Base-by-base conservation (phyloP, 2,329 filamentous ascomycete species). In the Neonectria punicea region DNA sequence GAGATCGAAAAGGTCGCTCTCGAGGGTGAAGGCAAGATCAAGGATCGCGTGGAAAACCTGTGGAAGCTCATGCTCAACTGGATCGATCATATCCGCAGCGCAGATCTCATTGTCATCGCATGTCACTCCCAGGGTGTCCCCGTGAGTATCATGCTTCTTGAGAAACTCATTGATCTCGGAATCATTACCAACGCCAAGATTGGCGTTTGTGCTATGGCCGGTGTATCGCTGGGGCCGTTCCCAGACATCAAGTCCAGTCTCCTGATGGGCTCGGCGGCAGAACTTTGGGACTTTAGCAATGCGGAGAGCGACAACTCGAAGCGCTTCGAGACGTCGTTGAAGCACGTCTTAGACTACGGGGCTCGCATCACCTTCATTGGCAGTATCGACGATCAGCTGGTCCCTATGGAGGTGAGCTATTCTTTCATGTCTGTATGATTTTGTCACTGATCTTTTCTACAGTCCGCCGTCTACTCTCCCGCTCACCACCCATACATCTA, bases 81-180 rank as follows among this genome's bases (percentile, higher is more conserved):
- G 93, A 93, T 98, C 69, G 93, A 97, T 41, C 91, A 95, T 68
- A 92, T 99, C 34, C 90, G 93, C 56, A 87, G 87, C 58, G 94
- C 96, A 0, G 96, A 99, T 79, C 90, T 98, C 66, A 90, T 99
- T 46, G 80, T 99, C 43, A 83, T 99, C n/a, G 93, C 93, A 3
- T 97, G 94, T 65, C 96, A 99, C 78, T 97, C 93, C 3, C 96
- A 99, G 78, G 96, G 96, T 22, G 96, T 98, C 0, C 96, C 96
- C 0, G 96, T 99, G 1, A 91, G 92, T 6, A 87, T 97, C 65
- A 98, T 98, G 90, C 85, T 99, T 4, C 85, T 98, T 5, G 93
- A 94, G 5, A 98, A 97, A 78, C 84, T 99, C 46, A 94, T 99
- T 58, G 92, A 96, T 58, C 90, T 98, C 64, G 94, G 94, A 2